Evolutionary conservation across 192 early-diverging fungal genomes (phyloP).

Genomic region (Coemansia reversa): DNA sequence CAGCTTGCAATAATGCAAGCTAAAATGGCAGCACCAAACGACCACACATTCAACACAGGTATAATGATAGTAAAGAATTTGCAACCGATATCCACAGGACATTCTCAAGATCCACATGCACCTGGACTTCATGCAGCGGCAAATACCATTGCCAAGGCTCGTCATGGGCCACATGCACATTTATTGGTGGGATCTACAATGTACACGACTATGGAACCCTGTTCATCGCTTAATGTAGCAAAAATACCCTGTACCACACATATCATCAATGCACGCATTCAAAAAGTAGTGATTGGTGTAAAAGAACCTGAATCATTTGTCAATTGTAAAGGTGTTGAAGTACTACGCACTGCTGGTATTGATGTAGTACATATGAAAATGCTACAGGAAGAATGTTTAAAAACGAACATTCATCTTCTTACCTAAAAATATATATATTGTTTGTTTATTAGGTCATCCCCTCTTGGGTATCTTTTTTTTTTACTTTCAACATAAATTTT

Average conservation of each 20-base stretch:
- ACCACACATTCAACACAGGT: conserved; percentile 31
- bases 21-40: conserved; percentile 19
- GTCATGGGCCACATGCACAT: neutral
- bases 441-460: too few species aligned
- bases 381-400: conserved; percentile 71
- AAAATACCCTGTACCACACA: conserved; percentile 73
- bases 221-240: conserved; percentile 70
- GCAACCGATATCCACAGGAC: conserved; percentile 29
- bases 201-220: conserved; percentile 99
- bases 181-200: conserved; percentile 59
- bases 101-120: conserved; percentile 24
- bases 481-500: too few species aligned
- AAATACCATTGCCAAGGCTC: conserved; percentile 29
- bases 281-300: conserved; percentile 80
- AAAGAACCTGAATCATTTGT: conserved; percentile 87
- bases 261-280: conserved; percentile 69
- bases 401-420: conserved; percentile 66
- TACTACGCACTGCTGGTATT: conserved; percentile 70
- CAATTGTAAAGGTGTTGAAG: conserved; percentile 69
- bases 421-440: conserved; percentile 1
- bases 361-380: conserved; percentile 70
- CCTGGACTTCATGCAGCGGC: conserved; percentile 31
- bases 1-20: conserved; percentile 46
- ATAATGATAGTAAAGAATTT: conserved; percentile 32
- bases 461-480: too few species aligned